Evolutionary conservation across 2,329 filamentous ascomycete genomes (phyloP), one percentile per base, ranked within the genome.

Genomic region (Alternaria brassicae): DNA sequence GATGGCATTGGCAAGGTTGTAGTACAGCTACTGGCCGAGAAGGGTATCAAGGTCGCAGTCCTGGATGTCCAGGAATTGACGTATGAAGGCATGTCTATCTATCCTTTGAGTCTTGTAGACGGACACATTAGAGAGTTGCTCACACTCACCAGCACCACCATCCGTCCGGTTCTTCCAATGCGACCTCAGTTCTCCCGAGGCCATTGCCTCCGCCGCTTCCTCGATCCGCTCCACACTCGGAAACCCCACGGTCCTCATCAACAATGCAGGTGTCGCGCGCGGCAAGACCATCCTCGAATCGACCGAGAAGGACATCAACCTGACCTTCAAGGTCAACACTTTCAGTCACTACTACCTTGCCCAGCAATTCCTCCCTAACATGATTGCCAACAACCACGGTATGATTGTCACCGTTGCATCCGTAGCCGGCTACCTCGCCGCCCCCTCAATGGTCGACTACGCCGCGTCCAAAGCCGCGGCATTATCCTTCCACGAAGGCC

Each of bases 351-450:
- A 86, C 80, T 88, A 84, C 81, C 82, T 88, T n/a, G 78, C 84
- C 6, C 85, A 87, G 71, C 84, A 88, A 57, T 92, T 92, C 76
- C 79, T 93, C 1, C 90, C 90, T 0, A 73, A 79, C 64, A 89
- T 93, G 83, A 77, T 89, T 51, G 72, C 77, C 7, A 72, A 72
- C 12, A 87, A 91, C 78, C 89, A 92, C 78, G 90, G 90, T 60
- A 90, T 90, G 83, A 75, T 92, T 39, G 88, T 92, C 21, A 92
- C 88, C 0, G 83, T 92, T 21, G 86, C 90, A 13, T 88, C 85
- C 2, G 81, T 86, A 48, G 88, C 89, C 0, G 84, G 85, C 12
- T 91, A 86, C 77, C 66, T 87, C 7, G 80, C 84, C 1, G 83
- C 86, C 0, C 86, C 89, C 3, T 83, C 83, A 66, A 85, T 91